Percentiles rank a stretch among this genome's conserved stretches.
Evolutionary conservation across 2,329 filamentous ascomycete genomes (phyloP).

Genomic region (Phoma sp.): DNA sequence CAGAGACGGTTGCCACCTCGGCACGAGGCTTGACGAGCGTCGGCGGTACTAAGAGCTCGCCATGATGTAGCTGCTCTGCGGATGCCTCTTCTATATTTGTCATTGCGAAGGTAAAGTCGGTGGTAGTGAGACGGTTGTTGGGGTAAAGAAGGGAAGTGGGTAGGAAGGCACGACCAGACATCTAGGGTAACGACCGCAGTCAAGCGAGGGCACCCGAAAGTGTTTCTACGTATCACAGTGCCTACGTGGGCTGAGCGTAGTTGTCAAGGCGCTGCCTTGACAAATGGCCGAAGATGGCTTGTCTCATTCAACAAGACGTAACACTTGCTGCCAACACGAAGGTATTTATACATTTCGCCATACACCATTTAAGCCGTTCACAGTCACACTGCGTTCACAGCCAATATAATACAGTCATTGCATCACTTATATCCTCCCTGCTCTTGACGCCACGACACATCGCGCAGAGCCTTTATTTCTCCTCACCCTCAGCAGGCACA

Average conservation of each 20-base stretch:
- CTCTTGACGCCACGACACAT: background rate
- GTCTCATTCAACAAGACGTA: background rate
- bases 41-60: background rate
- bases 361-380: background rate
- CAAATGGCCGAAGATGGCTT: no score
- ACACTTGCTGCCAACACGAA: no score
- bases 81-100: background rate
- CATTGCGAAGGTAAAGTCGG: background rate
- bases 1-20: conserved; percentile 24
- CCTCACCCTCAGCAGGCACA: conserved; percentile 54
- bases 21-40: background rate
- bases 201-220: no score
- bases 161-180: background rate
- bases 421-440: background rate
- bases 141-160: background rate
- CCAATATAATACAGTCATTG: conserved; percentile 9
- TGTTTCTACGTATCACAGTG: no score
- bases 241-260: no score
- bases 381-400: background rate
- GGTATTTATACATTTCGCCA: conserved; percentile 1
- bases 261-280: no score
- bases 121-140: background rate
- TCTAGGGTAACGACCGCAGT: no score
- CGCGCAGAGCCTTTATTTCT: conserved; percentile 21
- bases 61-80: background rate